Conservation (phyloP, 2,329 filamentous ascomycete species). For the Colletotrichum abscissum region DNA sequence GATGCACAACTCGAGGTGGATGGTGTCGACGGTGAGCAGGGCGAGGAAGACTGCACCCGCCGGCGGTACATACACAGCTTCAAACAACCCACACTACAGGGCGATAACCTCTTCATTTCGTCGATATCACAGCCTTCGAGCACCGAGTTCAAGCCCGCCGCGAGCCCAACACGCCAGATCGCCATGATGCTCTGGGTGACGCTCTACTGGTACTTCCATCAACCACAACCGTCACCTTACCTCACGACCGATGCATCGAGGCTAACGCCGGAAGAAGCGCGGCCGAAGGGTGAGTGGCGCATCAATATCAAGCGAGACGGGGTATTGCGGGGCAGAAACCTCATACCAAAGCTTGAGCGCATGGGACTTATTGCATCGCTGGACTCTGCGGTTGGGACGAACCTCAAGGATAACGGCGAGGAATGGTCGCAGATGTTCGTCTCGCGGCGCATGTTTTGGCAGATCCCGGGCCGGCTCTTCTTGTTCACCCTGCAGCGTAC, state of each 20-base stretch:
- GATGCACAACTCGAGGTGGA: conserved; percentile 42
- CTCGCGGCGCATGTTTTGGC: conserved; percentile 87
- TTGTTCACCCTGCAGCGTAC: conserved; percentile 83
- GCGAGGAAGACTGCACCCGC: conserved; percentile 41
- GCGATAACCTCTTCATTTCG: conserved; percentile 90
- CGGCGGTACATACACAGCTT: conserved; percentile 70
- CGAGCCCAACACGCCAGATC: conserved; percentile 86
- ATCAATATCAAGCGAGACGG: conserved; percentile 88
- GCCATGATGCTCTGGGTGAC: conserved; percentile 98
- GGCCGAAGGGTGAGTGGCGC: conserved; percentile 86
- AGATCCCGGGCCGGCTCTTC: conserved; percentile 87
- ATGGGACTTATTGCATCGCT: conserved; percentile 87
- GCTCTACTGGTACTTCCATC: conserved; percentile 97
- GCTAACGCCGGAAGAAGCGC: conserved; percentile 74
- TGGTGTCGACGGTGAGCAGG: conserved; percentile 43
- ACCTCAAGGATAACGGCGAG: conserved; percentile 69
- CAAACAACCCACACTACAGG: conserved; percentile 77
- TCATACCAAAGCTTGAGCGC: conserved; percentile 90
- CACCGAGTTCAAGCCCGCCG: conserved; percentile 81
- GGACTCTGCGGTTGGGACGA: conserved; percentile 79
- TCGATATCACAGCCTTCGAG: conserved; percentile 87
- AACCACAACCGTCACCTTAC: conserved; percentile 75
- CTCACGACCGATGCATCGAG: conserved; percentile 72
- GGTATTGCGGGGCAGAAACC: conserved; percentile 84
- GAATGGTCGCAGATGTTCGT: conserved; percentile 87